Evolutionary conservation across 2,329 filamentous ascomycete species (phyloP), one percentile per base, ranked within the genome.

Genomic region (Pezicula carpinea): DNA sequence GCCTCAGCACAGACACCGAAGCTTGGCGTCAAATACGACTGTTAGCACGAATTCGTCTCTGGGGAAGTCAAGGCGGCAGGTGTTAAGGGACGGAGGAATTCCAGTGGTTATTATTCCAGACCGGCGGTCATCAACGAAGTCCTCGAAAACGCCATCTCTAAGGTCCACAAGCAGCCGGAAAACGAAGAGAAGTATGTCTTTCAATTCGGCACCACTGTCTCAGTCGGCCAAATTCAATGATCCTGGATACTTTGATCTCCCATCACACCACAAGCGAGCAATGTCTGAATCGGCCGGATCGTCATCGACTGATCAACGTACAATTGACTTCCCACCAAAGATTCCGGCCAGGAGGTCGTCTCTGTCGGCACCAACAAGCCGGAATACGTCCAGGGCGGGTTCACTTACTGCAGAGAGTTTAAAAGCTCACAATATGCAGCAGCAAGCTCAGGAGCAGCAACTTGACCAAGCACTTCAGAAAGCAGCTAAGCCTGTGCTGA

Each of bases 91-190:
- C 44, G 81, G 80, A 6, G 79, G 70, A 2, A 80, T 85, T 8
- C 81, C 81, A 2, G 80, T 85, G 6, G 72, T 83, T 6, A 70
- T 85, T 17, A 75, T 85, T 43, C 81, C 81, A 6, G 75, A 78
- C 46, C 76, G 81, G 14, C 68, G 64, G 14, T 77, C 79, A 15
- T 64, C 62, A 17, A 64, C 71, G 10, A 75, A 73, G 49, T 71
- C 75, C 6, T 70, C 68, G 31, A 68, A 60, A 38, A 69, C 77
- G 26, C 77, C 75, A 4, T 83, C 80, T 2, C 64, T 83, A 14
- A 73, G 79, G 46, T 83, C 81, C 17, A 77, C 73, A n/a, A 82
- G 77, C 51, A 84, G 80, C 57, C 73, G 72, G 43, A 72, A 69
- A 39, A 78, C 77, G 2, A 77, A 70, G 55, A 66, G 72, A 49